Evolutionary conservation across 2,329 filamentous ascomycete species (phyloP), one percentile per base, ranked within the genome.

Genomic region (Ascochyta rabiei): DNA sequence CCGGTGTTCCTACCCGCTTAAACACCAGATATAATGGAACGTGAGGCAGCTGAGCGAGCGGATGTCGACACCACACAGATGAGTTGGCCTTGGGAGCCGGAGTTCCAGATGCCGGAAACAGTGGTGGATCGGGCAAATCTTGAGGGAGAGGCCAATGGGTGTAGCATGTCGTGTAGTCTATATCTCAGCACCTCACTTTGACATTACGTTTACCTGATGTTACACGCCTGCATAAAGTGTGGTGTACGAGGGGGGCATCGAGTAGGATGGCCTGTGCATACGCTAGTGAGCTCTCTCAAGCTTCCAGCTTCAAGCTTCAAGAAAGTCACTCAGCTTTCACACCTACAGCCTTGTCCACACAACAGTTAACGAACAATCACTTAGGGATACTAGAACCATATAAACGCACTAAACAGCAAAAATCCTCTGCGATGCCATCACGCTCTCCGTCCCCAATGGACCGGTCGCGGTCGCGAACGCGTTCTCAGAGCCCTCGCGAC

Each of bases 401-500:
- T 4, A 30, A 4, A 15, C 10, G 6, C 6, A 19, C 2, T 16
- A 41, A 7, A 34, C 9, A 5, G 24, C 24, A 24, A 31, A 6
- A 15, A 23, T 4, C 21, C 31, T 13, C 13, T 9, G 24, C 18
- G 18, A 67, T 66, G 63, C 61, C 62, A 24, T 73, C 71, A 37
- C 65, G 52, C 26, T 70, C 67, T 12, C 62, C 60, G 13, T 66
- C 67, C 21, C 65, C 57, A 30, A 56, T 49, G 47, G 52, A 55
- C 31, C 46, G 23, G 6, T 55, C 66, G 53, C 65, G 61, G 31
- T 63, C 67, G 33, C 58, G 33, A 28, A 56, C 57, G 49, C 68
- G 59, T 52, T 65, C 63, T 31, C 75, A 71, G 56, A 78, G 75
- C 66, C 60, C 76, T 33, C 77, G 77, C 58, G 72, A 77, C 51